These are phyloP conservation scores for Boeremia exigua DNA, from an alignment of 2,329 filamentous ascomycete genomes.

Conservation along the genomic window DNA sequence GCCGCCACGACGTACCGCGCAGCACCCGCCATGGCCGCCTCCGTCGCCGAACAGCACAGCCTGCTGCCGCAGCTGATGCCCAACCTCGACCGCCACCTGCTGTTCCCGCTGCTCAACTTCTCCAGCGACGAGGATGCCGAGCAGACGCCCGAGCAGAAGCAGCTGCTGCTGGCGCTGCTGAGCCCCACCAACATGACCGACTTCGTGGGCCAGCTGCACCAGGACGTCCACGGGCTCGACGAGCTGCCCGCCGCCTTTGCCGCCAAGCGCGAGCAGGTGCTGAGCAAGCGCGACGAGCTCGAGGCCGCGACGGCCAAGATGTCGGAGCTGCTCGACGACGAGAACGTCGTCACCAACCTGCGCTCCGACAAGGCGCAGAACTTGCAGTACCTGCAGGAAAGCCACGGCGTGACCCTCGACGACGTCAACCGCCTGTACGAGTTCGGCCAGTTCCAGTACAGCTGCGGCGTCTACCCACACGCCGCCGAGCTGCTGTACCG, in stretches of 20 bases:
- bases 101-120: conserved; percentile 96
- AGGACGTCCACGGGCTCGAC: conserved; percentile 81
- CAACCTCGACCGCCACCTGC: conserved; percentile 92
- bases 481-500: conserved; percentile 94
- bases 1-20: conserved; percentile 9
- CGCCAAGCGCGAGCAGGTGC: conserved; percentile 86
- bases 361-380: conserved; percentile 98
- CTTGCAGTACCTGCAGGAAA: conserved; percentile 96
- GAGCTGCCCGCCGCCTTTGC: conserved; percentile 83
- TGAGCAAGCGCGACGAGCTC: conserved; percentile 80
- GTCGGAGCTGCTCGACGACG: conserved; percentile 81
- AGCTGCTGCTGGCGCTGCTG: conserved; percentile 90
- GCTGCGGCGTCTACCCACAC: conserved; percentile 89
- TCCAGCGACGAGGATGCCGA: conserved; percentile 82
- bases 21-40: conserved; percentile 40
- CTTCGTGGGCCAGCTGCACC: conserved; percentile 91
- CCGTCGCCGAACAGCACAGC: conserved; percentile 74
- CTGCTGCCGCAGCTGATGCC: conserved; percentile 88
- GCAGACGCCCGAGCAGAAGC: conserved; percentile 73
- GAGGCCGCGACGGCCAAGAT: conserved; percentile 90
- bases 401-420: conserved; percentile 90
- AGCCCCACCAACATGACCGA: conserved; percentile 99
- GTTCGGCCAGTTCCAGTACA: conserved; percentile 97
- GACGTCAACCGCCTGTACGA: conserved; percentile 97
- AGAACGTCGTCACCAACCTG: conserved; percentile 88